Base-by-base conservation (phyloP, 208 protist genomes). In the Trypanosoma brucei region DNA sequence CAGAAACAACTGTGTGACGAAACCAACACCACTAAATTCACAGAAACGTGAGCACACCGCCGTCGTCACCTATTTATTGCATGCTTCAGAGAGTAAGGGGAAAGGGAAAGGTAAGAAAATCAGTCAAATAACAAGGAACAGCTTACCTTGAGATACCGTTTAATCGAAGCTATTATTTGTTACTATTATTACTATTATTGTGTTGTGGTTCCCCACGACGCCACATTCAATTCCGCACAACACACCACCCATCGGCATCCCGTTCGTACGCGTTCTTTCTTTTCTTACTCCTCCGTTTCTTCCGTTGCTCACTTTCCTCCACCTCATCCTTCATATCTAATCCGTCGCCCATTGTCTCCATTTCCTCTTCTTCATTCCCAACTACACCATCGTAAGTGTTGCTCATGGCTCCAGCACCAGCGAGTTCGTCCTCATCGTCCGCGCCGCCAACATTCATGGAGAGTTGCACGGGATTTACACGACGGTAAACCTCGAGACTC, bases 211-310 rank as follows among this genome's bases (percentile, higher is more conserved):
- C 22, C 22, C 22, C 0, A 22, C 22, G 22, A 22, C 22, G 22
- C 22, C 22, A 22, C 22, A n/a, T 33, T 61, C 58, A 72, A 31
- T 38, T 13, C 42, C 54, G 51, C 52, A 76, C 64, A 4, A 67
- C 44, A 65, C 79, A 88, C 85, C 88, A 94, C 35, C 88, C 88
- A 55, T 69, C 70, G 45, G 70, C 80, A 39, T 65, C 65, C 55
- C 81, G 81, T 13, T 83, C 70, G 50, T 81, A 88, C 2, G 74
- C 72, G 49, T 94, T 94, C 68, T 86, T 85, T 37, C 72, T 79
- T 40, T 81, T 86, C 35, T 69, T 84, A 38, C 69, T 62, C 30
- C 71, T 65, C 14, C 39, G 33, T 22, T 39, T n/a, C 51, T 81
- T 61, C 55, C 44, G 22, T 22, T 22, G 22, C 22, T 22, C 22